Percentiles rank a stretch among this genome's conserved stretches.
phyloP scores from a whole-genome alignment of 805 yeast species.

The Debaryomyces maramus region DNA sequence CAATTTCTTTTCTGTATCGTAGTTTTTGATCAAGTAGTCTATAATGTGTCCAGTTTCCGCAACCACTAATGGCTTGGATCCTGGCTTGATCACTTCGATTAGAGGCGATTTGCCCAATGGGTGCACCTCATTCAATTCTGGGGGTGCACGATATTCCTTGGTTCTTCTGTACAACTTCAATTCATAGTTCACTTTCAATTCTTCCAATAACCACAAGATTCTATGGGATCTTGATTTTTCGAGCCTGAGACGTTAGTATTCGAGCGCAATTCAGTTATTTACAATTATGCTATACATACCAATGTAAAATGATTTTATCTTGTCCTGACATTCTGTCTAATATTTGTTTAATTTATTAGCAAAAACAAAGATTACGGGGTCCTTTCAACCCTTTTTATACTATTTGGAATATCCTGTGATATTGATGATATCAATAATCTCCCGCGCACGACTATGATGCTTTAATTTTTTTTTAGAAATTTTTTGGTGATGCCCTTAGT shows the following conservation, averaged over 20 bases:
- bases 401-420: too few species aligned
- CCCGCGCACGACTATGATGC: not conserved
- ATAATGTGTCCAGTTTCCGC: slow-evolving; percentile 65
- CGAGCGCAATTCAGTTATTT: too few species aligned
- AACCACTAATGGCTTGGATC: slow-evolving; percentile 21
- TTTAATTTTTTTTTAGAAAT: not conserved
- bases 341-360: too few species aligned
- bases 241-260: slow-evolving; percentile 19
- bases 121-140: slow-evolving; percentile 28
- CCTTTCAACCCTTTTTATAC: too few species aligned
- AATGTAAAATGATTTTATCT: slow-evolving; percentile 22
- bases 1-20: slow-evolving; percentile 44
- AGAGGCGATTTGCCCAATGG: slow-evolving; percentile 41
- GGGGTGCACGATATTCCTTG: slow-evolving; percentile 31
- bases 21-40: slow-evolving; percentile 50
- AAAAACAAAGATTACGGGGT: too few species aligned
- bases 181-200: slow-evolving; percentile 33
- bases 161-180: slow-evolving; percentile 29
- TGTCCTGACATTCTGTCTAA: not conserved
- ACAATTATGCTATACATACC: slow-evolving; percentile 16
- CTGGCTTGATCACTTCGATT: slow-evolving; percentile 26
- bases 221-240: slow-evolving; percentile 36
- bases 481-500: too few species aligned
- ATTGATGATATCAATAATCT: not conserved
- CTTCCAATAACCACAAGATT: slow-evolving; percentile 39